phyloP scores from a whole-genome alignment of 2,329 filamentous ascomycete genomes.

The Penicillium palitans region DNA sequence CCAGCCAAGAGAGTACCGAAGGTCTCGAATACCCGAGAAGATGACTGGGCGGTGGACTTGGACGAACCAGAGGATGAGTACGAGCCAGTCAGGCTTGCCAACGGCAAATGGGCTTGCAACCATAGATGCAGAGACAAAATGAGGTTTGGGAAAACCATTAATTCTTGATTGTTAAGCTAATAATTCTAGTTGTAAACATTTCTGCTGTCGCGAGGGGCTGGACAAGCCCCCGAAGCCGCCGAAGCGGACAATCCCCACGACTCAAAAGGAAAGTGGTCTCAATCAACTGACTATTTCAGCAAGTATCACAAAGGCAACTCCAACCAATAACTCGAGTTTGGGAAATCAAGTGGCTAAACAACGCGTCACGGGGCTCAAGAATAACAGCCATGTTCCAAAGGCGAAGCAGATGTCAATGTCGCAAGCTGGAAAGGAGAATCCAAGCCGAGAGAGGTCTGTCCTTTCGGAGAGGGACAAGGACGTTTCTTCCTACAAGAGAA shows the following conservation, averaged over 20 bases:
- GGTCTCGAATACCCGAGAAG: slow-evolving; percentile 1
- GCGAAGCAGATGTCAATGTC: not conserved
- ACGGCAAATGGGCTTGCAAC: slow-evolving; percentile 73
- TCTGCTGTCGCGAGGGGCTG: slow-evolving; percentile 70
- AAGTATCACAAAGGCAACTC: slow-evolving; percentile 25
- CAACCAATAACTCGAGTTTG: slow-evolving; percentile 15
- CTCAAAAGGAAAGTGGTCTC: slow-evolving; percentile 27
- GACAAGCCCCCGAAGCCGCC: slow-evolving; percentile 60
- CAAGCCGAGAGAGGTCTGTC: not conserved
- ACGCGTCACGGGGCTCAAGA: not conserved
- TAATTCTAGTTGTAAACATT: slow-evolving; percentile 63
- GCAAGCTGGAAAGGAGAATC: not conserved
- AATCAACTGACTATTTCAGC: slow-evolving; percentile 34
- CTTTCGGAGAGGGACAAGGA: not conserved
- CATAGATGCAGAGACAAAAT: slow-evolving; percentile 66
- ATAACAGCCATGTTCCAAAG: not conserved
- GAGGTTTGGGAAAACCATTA: slow-evolving; percentile 29
- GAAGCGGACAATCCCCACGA: slow-evolving; percentile 17
- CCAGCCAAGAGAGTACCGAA: not conserved
- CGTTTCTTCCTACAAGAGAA: not conserved
- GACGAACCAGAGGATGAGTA: slow-evolving; percentile 17
- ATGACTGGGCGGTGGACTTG: slow-evolving; percentile 12
- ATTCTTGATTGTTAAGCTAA: not conserved
- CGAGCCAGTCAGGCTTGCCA: slow-evolving; percentile 58
- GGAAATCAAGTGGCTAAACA: not conserved